Percentiles rank a stretch among this genome's conserved stretches.
Conservation (phyloP, 495 filamentous ascomycete genomes). For the Trichoderma gamsii region DNA sequence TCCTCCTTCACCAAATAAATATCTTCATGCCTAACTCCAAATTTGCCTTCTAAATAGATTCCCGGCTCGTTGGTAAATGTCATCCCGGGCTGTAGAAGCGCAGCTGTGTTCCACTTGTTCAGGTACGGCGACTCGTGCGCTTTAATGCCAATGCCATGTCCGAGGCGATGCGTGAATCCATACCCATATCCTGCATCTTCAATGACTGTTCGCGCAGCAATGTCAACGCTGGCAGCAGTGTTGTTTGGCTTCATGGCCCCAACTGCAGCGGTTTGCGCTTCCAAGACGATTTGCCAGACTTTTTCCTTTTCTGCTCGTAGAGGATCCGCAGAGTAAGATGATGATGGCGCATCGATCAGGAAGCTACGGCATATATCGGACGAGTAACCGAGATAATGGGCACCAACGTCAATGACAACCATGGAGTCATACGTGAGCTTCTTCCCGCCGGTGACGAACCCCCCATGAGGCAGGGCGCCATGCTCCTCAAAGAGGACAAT, state of each 20-base stretch:
- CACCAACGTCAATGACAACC: conserved; percentile 52
- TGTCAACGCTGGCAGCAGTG: conserved; percentile 47
- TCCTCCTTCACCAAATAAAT: conserved; percentile 43
- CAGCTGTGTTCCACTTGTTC: conserved; percentile 45
- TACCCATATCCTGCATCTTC: conserved; percentile 43
- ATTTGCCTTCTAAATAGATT: conserved; percentile 46
- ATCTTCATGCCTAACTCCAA: conserved; percentile 52
- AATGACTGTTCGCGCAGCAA: conserved; percentile 49
- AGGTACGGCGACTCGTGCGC: conserved; percentile 52
- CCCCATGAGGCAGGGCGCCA: conserved; percentile 49
- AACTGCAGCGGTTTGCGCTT: conserved; percentile 45
- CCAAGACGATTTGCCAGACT: conserved; percentile 47
- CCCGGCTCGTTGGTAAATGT: conserved; percentile 52
- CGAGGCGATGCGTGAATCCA: conserved; percentile 50
- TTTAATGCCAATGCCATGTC: conserved; percentile 55
- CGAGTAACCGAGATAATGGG: conserved; percentile 51
- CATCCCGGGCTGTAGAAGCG: conserved; percentile 43
- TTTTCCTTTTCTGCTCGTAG: conserved; percentile 37
- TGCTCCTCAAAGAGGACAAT: conserved; percentile 54
- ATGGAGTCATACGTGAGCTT: conserved; percentile 44
- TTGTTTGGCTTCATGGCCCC: conserved; percentile 35
- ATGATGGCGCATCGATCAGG: conserved; percentile 29
- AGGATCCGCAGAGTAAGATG: neutral
- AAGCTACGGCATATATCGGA: conserved; percentile 55
- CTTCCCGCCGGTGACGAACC: conserved; percentile 42